Evolutionary conservation across 192 early-diverging fungal species (phyloP), one percentile per base, ranked within the genome.

Genomic region (Entomortierella parvispora): DNA sequence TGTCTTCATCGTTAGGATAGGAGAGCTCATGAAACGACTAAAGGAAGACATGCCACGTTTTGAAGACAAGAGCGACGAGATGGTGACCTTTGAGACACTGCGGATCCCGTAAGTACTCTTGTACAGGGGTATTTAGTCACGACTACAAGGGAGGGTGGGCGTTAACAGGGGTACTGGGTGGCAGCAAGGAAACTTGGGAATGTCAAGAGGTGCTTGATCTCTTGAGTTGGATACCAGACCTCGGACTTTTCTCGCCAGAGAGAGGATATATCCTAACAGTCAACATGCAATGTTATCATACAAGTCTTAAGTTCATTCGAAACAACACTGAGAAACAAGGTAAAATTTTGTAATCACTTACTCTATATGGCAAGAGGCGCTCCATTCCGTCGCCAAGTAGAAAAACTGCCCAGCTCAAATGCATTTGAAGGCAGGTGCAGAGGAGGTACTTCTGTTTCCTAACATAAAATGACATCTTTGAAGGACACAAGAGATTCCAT

Each of bases 301-400:
- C 18, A 20, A 20, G 15, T 18, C 6, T 4, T 49, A 49, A 49
- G 47, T 49, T 6, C 15, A 49, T 23, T 49, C 6, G 47, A 49
- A 49, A 18, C 47, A 5, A 49, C 45, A 29, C 22, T 34, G 31
- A 20, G 28, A 9, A 45, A 58, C 42, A 23, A 34, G 59, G 46
- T 32, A 48, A 45, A 28, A 2, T 34, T 45, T 45, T 58, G 42
- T 44, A 42, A n/a, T 49, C 26, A 45, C 57, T 58, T 61, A 61
- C 59, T 18, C 45, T 58, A 17, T 45, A 58, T 45, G 57, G 40
- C 44, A 61, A 29, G 31, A 61, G 59, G 45, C 46, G 59, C 45
- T 61, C 59, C 59, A 61, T 61, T 20, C 59, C 59, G n/a, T 61
- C 59, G 45, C 48, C 59, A 33, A 61, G 46, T 61, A 47, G 33